These are phyloP conservation scores for Clarkia xantiana DNA, from an alignment of 345 rosid genomes.

Conservation along the genomic window DNA sequence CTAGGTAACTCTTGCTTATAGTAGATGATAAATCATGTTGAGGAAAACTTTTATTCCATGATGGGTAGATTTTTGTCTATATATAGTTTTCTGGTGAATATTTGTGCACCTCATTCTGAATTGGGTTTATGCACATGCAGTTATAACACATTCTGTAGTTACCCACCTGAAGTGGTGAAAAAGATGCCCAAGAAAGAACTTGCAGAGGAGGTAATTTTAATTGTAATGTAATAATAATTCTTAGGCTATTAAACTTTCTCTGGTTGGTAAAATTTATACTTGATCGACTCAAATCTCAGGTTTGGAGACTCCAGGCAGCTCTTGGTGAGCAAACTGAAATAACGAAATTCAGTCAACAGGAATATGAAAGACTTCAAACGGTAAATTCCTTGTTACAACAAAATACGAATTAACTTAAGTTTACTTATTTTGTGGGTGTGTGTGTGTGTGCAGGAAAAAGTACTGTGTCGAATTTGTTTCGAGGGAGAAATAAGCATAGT, in stretches of 20 bases:
- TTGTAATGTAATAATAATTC: no score
- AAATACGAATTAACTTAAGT: no score
- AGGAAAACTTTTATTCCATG: no score
- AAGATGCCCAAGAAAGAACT: constrained; percentile 96
- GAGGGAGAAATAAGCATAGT: constrained; percentile 83
- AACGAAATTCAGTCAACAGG: constrained; percentile 74
- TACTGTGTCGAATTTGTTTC: constrained; percentile 82
- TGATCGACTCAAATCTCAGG: constrained; percentile 24
- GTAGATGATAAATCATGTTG: no score
- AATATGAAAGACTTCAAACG: constrained; percentile 87
- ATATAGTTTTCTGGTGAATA: no score
- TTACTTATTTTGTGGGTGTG: not conserved
- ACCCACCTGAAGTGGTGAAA: constrained; percentile 89
- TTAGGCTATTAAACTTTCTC: no score
- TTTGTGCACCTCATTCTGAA: not conserved
- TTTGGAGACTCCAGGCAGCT: constrained; percentile 98
- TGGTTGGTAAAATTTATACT: not conserved
- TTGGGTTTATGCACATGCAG: constrained; percentile 22
- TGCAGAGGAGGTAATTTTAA: constrained; percentile 71
- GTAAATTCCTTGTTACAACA: constrained; percentile 36
- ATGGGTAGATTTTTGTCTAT: no score
- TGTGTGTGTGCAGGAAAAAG: constrained; percentile 83
- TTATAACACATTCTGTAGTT: constrained; percentile 83
- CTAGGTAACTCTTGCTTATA: constrained; percentile 30
- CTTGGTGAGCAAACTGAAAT: constrained; percentile 94